Conservation (phyloP, 164 flowering plant genomes). For the Umbilicus rupestris region DNA sequence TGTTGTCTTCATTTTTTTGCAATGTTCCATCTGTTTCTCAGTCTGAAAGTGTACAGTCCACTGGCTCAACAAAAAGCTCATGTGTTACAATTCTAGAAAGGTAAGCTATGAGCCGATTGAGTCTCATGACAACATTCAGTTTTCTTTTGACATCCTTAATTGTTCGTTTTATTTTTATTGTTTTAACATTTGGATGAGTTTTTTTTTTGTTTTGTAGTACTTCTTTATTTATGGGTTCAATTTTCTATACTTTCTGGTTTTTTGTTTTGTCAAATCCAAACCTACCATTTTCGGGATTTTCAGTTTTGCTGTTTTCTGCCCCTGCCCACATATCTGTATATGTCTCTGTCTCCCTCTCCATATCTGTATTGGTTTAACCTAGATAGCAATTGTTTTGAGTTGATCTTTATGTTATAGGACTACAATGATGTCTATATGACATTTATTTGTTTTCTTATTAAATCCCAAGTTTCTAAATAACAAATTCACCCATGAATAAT, state of each 20-base stretch:
- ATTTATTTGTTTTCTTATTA: too few species aligned
- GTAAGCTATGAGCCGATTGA: neutral
- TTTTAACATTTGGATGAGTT: neutral
- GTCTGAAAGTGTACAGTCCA: neutral
- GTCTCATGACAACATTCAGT: neutral
- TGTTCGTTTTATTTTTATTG: neutral
- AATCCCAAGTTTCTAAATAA: too few species aligned
- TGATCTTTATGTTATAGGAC: too few species aligned
- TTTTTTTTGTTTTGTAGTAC: neutral
- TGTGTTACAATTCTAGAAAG: neutral
- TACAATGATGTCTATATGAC: too few species aligned
- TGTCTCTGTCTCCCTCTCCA: too few species aligned
- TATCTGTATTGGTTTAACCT: too few species aligned
- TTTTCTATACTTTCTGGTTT: neutral
- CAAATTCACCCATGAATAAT: too few species aligned
- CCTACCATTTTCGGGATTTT: too few species aligned
- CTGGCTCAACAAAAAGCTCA: neutral
- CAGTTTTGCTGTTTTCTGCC: too few species aligned
- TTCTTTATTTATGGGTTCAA: too few species aligned
- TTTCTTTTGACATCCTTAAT: neutral
- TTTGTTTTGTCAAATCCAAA: neutral
- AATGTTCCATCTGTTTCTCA: constrained; percentile 15
- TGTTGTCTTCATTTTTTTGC: constrained; percentile 31
- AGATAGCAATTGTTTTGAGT: too few species aligned
- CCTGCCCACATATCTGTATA: too few species aligned